phyloP scores from a whole-genome alignment of 352 stramenopile genomes.

The Phytopythium vexans region DNA sequence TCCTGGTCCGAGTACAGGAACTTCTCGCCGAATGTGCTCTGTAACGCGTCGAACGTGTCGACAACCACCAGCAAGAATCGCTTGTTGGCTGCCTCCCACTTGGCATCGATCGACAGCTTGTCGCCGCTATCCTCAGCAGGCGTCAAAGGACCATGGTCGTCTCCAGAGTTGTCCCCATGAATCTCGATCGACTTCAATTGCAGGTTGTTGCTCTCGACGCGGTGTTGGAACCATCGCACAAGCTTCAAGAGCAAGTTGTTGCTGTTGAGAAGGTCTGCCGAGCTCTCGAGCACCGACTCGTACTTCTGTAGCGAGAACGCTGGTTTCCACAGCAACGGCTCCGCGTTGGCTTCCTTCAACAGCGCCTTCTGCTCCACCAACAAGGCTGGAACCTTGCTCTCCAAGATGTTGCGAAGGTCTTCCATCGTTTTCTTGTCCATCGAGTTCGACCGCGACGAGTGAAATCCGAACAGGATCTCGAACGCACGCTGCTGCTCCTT shows the following conservation, averaged over 20 bases:
- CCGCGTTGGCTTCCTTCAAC: constrained; percentile 52
- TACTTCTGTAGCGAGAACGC: constrained; percentile 78
- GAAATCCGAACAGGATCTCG: constrained; percentile 63
- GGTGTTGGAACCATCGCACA: constrained; percentile 70
- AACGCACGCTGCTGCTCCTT: constrained; percentile 62
- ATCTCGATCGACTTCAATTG: constrained; percentile 46
- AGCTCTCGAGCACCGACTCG: constrained; percentile 55
- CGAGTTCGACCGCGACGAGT: constrained; percentile 46
- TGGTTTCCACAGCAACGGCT: constrained; percentile 69
- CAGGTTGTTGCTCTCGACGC: constrained; percentile 40
- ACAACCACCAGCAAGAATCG: constrained; percentile 47
- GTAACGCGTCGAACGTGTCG: constrained; percentile 70
- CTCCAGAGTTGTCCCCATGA: constrained; percentile 21
- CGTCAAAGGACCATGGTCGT: constrained; percentile 16
- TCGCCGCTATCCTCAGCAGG: too few species aligned
- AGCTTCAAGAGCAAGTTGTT: constrained; percentile 82
- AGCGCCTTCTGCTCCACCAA: constrained; percentile 59
- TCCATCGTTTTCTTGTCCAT: constrained; percentile 54
- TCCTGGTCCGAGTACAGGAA: constrained; percentile 79
- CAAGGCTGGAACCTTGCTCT: constrained; percentile 51
- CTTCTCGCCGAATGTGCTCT: constrained; percentile 65
- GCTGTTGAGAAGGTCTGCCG: constrained; percentile 70
- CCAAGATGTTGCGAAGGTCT: constrained; percentile 51
- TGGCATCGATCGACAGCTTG: constrained; percentile 28
- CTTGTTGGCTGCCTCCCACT: constrained; percentile 49